Conservation (phyloP, 306 rosid genomes). For the Astragalus membranaceus region DNA sequence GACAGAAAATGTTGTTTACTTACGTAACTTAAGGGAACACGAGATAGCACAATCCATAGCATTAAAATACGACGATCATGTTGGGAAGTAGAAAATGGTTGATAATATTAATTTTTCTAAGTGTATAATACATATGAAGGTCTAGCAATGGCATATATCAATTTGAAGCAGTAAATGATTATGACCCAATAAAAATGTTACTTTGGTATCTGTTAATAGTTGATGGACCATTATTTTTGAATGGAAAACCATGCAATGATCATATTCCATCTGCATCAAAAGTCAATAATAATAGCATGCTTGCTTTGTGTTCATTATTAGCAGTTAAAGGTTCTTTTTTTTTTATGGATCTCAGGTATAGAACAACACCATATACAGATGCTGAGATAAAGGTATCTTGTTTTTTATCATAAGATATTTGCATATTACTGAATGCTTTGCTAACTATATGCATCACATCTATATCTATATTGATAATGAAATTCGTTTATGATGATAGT, state of each 20-base stretch:
- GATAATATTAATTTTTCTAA: not conserved
- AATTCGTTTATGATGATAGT: not conserved
- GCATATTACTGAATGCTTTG: slow-evolving; percentile 1
- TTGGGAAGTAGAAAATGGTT: slow-evolving; percentile 4
- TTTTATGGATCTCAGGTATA: slow-evolving; percentile 46
- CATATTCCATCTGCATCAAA: not conserved
- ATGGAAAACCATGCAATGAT: slow-evolving; percentile 10
- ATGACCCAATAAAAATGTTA: not conserved
- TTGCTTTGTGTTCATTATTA: slow-evolving; percentile 10
- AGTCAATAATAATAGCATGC: slow-evolving; percentile 1
- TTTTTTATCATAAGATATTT: not conserved
- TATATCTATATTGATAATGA: not conserved
- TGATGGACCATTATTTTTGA: not conserved
- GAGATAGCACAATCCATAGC: not conserved
- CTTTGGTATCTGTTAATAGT: slow-evolving; percentile 12
- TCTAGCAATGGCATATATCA: not conserved
- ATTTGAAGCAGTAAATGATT: not conserved
- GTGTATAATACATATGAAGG: not conserved
- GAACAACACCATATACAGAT: slow-evolving; percentile 72
- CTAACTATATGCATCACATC: not conserved
- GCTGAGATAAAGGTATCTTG: slow-evolving; percentile 79
- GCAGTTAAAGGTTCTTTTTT: slow-evolving; percentile 17
- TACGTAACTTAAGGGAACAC: not conserved
- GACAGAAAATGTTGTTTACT: not conserved
- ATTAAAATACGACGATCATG: not conserved